phyloP scores from a whole-genome alignment of 2,329 filamentous ascomycete species.

The Colletotrichum navitas region DNA sequence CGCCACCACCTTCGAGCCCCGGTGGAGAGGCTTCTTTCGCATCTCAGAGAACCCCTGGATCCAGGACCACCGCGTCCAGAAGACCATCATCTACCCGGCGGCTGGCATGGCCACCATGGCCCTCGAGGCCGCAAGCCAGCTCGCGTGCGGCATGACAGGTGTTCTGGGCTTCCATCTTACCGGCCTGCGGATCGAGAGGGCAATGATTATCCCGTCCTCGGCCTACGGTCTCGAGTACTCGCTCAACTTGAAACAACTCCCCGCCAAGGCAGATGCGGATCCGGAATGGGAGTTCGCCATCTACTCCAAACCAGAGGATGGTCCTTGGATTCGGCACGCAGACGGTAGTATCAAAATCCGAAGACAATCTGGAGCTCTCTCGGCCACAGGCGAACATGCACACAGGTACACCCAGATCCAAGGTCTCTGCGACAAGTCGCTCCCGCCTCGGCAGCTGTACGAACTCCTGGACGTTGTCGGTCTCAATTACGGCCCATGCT shows the following conservation, averaged over 20 bases:
- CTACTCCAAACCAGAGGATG: constrained; percentile 58
- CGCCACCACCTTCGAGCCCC: constrained; percentile 59
- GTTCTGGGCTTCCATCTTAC: constrained; percentile 58
- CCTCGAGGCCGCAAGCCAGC: constrained; percentile 60
- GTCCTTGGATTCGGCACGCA: constrained; percentile 39
- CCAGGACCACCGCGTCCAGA: constrained; percentile 64
- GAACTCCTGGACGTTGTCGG: constrained; percentile 63
- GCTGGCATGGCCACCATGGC: constrained; percentile 64
- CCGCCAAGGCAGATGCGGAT: constrained; percentile 30
- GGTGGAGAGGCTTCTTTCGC: constrained; percentile 64
- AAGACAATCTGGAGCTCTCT: background rate
- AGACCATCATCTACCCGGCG: constrained; percentile 63
- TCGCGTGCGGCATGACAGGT: constrained; percentile 45
- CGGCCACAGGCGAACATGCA: constrained; percentile 25
- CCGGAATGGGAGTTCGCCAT: constrained; percentile 57
- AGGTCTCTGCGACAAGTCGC: constrained; percentile 48
- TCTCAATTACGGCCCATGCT: constrained; percentile 64
- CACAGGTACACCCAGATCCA: constrained; percentile 46
- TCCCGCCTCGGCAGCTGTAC: constrained; percentile 62
- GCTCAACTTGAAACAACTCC: constrained; percentile 56
- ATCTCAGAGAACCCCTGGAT: constrained; percentile 65
- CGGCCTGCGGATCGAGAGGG: constrained; percentile 61
- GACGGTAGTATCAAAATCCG: constrained; percentile 43
- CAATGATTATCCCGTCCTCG: constrained; percentile 63
- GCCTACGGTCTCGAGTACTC: constrained; percentile 63